These are phyloP conservation scores for Diplodia intermedia DNA, from an alignment of 2,329 filamentous ascomycete genomes.

Conservation along the genomic window DNA sequence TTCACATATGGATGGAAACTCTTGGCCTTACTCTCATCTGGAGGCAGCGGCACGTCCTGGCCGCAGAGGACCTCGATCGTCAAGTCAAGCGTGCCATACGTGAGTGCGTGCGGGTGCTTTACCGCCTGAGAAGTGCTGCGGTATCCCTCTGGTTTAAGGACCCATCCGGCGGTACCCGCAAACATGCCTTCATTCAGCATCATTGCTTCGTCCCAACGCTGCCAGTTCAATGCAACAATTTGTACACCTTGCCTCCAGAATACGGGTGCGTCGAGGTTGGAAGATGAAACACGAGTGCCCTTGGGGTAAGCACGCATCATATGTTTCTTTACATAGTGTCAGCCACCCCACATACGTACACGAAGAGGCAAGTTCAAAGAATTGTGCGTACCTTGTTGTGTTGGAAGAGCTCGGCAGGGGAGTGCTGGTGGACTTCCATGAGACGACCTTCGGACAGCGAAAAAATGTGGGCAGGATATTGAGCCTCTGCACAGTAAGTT, in stretches of 20 bases:
- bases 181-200: slow-evolving; percentile 98
- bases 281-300: slow-evolving; percentile 79
- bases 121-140: slow-evolving; percentile 52
- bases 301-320: slow-evolving; percentile 91
- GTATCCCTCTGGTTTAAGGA: slow-evolving; percentile 81
- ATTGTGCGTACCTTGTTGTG: slow-evolving; percentile 68
- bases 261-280: slow-evolving; percentile 82
- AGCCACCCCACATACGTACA: background rate
- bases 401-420: slow-evolving; percentile 69
- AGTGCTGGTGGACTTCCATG: slow-evolving; percentile 69
- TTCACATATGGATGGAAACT: slow-evolving; percentile 77
- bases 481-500: slow-evolving; percentile 46
- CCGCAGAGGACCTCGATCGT: slow-evolving; percentile 77
- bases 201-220: slow-evolving; percentile 88
- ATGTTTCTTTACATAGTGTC: slow-evolving; percentile 55
- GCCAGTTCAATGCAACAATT: slow-evolving; percentile 93
- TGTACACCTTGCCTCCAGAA: slow-evolving; percentile 92
- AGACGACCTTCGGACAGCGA: slow-evolving; percentile 68
- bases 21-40: slow-evolving; percentile 57
- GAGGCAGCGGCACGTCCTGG: slow-evolving; percentile 74
- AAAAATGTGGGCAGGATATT: slow-evolving; percentile 68
- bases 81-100: slow-evolving; percentile 67
- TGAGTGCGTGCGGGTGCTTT: slow-evolving; percentile 55
- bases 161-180: slow-evolving; percentile 78
- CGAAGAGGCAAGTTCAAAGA: too few relatives aligned